Base-by-base conservation (phyloP, 768 basidiomycete genomes). In the Pilatotrama ljubarskyi region DNA sequence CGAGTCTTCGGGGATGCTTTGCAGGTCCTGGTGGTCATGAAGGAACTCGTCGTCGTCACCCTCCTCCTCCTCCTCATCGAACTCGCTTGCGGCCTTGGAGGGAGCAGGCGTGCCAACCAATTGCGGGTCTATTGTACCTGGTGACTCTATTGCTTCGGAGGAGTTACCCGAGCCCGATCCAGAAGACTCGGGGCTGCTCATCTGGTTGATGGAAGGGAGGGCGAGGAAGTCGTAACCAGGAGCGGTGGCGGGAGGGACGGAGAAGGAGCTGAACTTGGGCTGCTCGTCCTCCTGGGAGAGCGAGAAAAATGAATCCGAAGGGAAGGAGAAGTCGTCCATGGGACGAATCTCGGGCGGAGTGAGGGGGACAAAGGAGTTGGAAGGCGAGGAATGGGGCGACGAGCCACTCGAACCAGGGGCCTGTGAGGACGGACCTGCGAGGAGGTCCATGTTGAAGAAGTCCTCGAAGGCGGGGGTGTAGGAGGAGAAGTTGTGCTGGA, bases 101-200 rank as follows among this genome's bases (percentile, higher is more conserved):
- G 76, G 69, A 24, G 85, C 71, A 4, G 87, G 87, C 0, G 88
- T 87, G 40, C 79, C 85, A 57, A 91, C 86, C 54, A 91, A 84
- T 70, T 88, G 87, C 0, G 91, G 90, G 70, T 93, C 88, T 69
- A 93, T 92, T 46, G 78, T 74, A 43, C 74, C 49, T 10, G 74
- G 73, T 0, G 74, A 75, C 29, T 64, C 63, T 17, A 55, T 63
- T 13, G 52, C 32, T 11, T 63, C 55, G 9, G 66, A 46, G 2
- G 64, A 64, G 25, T 64, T 55, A 7, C 62, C 62, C 4, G 58
- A 63, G 37, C 67, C 67, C 0, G 69, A 68, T 24, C 61, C 63
- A 1, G 60, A 62, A 3, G 63, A 66, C 24, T 69, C 70, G 20
- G 72, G 72, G 59, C 72, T 74, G 54, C 66, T 67, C 44, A 64